Percentiles rank a stretch among this genome's conserved stretches.
phyloP scores from a whole-genome alignment of 345 rosid species.

The Atalantia buxifolia region DNA sequence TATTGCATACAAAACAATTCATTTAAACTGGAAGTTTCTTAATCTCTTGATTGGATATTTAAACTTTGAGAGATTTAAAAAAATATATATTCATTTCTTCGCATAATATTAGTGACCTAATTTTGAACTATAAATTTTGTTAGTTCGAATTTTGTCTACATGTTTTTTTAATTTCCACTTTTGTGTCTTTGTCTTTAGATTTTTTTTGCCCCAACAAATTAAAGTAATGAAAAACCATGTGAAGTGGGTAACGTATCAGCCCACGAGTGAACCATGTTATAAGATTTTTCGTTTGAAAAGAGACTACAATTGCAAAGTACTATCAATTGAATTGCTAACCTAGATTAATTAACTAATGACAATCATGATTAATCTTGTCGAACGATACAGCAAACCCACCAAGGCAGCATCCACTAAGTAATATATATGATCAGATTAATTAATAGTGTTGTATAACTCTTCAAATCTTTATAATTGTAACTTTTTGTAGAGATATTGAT shows the following conservation, averaged over 20 bases:
- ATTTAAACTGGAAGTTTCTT: too few relatives aligned
- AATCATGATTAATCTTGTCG: not conserved
- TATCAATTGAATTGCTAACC: not conserved
- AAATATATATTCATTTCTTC: too few relatives aligned
- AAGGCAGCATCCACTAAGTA: constrained; percentile 4
- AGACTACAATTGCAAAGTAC: not conserved
- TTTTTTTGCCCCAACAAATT: too few relatives aligned
- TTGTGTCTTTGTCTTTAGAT: too few relatives aligned
- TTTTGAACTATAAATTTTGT: too few relatives aligned
- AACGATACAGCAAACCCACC: not conserved
- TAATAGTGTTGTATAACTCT: not conserved
- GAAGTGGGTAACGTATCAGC: not conserved
- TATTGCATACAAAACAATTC: too few relatives aligned
- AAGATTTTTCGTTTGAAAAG: not conserved
- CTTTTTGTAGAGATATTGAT: not conserved
- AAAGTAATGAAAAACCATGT: not conserved
- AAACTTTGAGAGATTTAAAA: too few relatives aligned
- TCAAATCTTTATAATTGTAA: constrained; percentile 2
- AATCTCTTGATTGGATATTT: too few relatives aligned
- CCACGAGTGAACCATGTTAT: too few relatives aligned
- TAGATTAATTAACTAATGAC: not conserved
- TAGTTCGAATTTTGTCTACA: too few relatives aligned
- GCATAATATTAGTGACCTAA: too few relatives aligned
- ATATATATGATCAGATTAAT: not conserved
- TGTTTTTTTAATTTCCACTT: too few relatives aligned